Percentiles rank a stretch among this genome's conserved stretches.
phyloP scores from a whole-genome alignment of 2,329 filamentous ascomycete genomes.

The Stachybotrys chlorohalonatus region DNA sequence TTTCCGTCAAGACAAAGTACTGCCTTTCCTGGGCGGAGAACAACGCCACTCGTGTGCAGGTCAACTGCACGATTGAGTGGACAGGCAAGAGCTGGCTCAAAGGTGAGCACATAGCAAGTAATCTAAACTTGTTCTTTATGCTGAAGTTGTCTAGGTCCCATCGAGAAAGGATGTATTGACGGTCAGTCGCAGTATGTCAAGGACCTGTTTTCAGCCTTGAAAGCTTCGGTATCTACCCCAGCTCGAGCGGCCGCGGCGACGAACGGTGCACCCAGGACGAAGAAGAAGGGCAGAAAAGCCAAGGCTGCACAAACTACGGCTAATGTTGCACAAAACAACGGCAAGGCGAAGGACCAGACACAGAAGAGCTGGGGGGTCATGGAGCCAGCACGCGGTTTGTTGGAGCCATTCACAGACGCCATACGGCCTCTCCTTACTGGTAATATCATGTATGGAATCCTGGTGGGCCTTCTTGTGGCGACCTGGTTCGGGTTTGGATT shows the following conservation, averaged over 20 bases:
- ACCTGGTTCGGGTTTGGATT: conserved; percentile 62
- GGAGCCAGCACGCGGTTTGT: conserved; percentile 63
- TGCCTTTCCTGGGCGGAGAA: conserved; percentile 87
- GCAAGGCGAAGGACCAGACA: conserved; percentile 29
- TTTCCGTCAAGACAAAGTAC: conserved; percentile 87
- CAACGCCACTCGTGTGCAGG: conserved; percentile 75
- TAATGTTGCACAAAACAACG: conserved; percentile 28
- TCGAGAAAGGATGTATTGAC: conserved; percentile 90
- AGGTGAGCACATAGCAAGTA: conserved; percentile 42
- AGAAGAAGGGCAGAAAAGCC: conserved; percentile 52
- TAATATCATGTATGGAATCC: conserved; percentile 67
- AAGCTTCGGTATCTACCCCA: conserved; percentile 61
- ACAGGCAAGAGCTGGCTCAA: conserved; percentile 97
- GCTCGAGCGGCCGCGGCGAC: conserved; percentile 37
- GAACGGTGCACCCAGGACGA: conserved; percentile 42
- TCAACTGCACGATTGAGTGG: conserved; percentile 92
- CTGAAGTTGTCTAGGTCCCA: conserved; percentile 57
- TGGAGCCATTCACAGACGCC: conserved; percentile 63
- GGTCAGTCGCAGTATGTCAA: conserved; percentile 79
- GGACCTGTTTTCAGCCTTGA: conserved; percentile 67
- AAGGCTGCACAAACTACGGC: conserved; percentile 35
- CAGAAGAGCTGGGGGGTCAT: conserved; percentile 64
- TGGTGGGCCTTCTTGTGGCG: conserved; percentile 64
- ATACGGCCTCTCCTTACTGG: conserved; percentile 63
- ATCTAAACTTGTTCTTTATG: not conserved